Percentiles rank a stretch among this genome's conserved stretches.
Conservation (phyloP, 2,329 filamentous ascomycete species). For the Plectosphaerella sp. region DNA sequence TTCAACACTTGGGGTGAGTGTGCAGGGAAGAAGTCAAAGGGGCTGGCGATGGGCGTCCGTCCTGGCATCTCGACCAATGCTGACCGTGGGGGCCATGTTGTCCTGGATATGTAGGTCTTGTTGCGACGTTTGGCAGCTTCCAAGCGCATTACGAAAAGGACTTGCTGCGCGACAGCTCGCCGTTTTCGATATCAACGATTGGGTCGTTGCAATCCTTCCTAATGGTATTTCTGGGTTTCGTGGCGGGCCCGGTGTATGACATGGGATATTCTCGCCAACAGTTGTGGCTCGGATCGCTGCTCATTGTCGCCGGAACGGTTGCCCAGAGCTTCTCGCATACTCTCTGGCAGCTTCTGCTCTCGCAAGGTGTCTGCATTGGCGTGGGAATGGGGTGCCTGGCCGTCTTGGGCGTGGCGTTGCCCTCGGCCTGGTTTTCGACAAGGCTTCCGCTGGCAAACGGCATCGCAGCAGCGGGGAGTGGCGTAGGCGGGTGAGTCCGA, state of each 20-base stretch:
- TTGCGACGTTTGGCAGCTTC: slow-evolving; percentile 48
- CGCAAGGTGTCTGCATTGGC: not conserved
- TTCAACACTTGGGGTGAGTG: slow-evolving; percentile 40
- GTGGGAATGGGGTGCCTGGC: not conserved
- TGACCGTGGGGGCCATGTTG: no score
- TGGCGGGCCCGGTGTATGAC: not conserved
- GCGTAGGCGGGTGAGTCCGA: not conserved
- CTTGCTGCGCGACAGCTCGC: slow-evolving; percentile 30
- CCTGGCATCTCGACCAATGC: no score
- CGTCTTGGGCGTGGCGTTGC: not conserved
- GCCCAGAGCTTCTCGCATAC: slow-evolving; percentile 41
- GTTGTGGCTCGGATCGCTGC: slow-evolving; percentile 45
- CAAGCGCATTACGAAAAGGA: slow-evolving; percentile 46
- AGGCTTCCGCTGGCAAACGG: not conserved
- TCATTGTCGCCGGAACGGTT: slow-evolving; percentile 48
- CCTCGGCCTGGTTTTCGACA: not conserved
- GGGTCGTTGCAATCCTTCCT: not conserved
- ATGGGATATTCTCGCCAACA: slow-evolving; percentile 18
- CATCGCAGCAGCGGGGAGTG: not conserved
- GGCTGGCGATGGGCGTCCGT: not conserved
- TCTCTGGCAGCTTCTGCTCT: not conserved
- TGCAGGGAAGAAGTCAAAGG: no score
- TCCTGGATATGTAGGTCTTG: slow-evolving; percentile 28
- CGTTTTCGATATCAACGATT: slow-evolving; percentile 47
- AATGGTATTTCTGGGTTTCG: not conserved